Evolutionary conservation across 2,329 filamentous ascomycete genomes (phyloP), one percentile per base, ranked within the genome.

Genomic region (Colletotrichum tropicicola): DNA sequence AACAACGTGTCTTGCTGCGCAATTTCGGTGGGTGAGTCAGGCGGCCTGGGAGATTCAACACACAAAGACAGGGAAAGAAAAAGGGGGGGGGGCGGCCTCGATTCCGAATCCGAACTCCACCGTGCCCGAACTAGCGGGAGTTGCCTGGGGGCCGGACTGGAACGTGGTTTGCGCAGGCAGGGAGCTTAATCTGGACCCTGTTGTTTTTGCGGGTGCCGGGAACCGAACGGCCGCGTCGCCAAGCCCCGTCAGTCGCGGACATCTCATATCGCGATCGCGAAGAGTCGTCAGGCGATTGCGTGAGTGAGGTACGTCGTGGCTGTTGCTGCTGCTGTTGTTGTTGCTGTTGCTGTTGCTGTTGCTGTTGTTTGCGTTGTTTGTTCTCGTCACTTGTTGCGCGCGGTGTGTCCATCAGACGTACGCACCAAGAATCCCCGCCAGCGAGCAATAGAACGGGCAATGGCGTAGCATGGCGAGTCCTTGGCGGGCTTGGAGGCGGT

Each of bases 161-260:
- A n/a, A n/a, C n/a, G n/a, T n/a, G n/a, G n/a, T n/a, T n/a, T n/a
- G n/a, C n/a, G n/a, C 41, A 57, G 19, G 28, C 21, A 57, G 28
- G 43, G 28, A 57, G 54, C 54, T 57, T 48, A 48, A 47, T 39
- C 27, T 44, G 37, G 43, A 37, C 51, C 51, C 51, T 54, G 28
- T 41, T 27, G n/a, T 21, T 48, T 41, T 37, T 30, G 25, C 41
- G 28, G 27, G 27, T 45, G 27, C 12, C 41, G 21, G 25, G 37
- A 30, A 21, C 37, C 27, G 3, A 30, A 3, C 19, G 54, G 27
- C 21, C 25, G 27, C 54, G 45, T 48, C n/a, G 45, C 45, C 23
- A 6, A 5, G 12, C 3, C 12, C 41, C 39, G n/a, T 43, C 6
- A 7, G 19, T 10, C 41, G 15, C 19, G 19, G 32, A 6, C n/a